These are phyloP conservation scores for Panaeolus papilionaceus DNA, from an alignment of 768 basidiomycete species.

Conservation along the genomic window DNA sequence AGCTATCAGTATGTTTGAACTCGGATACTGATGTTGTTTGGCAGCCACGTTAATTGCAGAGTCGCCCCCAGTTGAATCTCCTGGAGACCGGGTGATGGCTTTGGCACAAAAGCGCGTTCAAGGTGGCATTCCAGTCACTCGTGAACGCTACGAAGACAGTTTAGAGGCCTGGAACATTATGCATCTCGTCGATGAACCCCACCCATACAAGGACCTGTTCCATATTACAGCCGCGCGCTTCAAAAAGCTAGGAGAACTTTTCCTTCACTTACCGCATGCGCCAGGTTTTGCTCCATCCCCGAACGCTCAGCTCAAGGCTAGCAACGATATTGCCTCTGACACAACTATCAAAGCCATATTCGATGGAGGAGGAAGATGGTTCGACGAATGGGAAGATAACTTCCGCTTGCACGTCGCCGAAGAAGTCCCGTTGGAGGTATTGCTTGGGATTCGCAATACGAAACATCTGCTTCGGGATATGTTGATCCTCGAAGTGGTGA, in stretches of 20 bases:
- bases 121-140: neutral
- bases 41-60: neutral
- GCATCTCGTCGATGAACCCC: neutral
- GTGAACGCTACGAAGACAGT: neutral
- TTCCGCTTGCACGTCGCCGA: neutral
- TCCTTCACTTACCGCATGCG: neutral
- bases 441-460: neutral
- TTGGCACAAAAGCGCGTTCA: neutral
- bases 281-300: neutral
- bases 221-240: neutral
- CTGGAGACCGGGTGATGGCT: neutral
- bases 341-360: neutral
- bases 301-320: neutral
- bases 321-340: neutral
- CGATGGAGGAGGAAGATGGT: neutral
- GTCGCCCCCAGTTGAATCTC: neutral
- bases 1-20: neutral
- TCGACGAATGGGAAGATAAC: neutral
- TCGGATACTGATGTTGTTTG: too few relatives aligned
- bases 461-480: conserved; percentile 5
- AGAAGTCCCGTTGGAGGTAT: neutral
- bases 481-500: neutral
- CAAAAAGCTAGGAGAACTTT: neutral
- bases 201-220: neutral
- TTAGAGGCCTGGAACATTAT: neutral